Conservation (phyloP, 2,329 filamentous ascomycete species). For the Fusarium foetens region DNA sequence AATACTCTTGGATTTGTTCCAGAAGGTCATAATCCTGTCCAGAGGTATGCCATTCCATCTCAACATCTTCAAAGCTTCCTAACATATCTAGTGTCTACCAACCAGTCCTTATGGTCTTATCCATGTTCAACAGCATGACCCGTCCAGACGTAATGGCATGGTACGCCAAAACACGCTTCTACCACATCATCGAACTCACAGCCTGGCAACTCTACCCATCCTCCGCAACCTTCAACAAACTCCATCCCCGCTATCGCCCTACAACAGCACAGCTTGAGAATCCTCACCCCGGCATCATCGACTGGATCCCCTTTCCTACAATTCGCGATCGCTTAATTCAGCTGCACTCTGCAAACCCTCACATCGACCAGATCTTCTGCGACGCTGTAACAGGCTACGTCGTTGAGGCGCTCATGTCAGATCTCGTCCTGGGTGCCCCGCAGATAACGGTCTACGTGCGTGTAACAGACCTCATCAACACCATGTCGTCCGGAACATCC, state of each 20-base stretch:
- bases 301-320: conserved; percentile 46
- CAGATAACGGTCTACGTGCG: conserved; percentile 44
- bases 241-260: conserved; percentile 45
- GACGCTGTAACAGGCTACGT: conserved; percentile 49
- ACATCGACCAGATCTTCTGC: conserved; percentile 49
- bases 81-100: conserved; percentile 41
- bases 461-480: conserved; percentile 46
- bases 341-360: conserved; percentile 46
- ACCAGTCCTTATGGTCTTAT: conserved; percentile 45
- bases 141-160: conserved; percentile 50
- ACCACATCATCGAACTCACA: conserved; percentile 49
- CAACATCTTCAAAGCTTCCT: neutral
- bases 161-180: conserved; percentile 55
- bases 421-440: conserved; percentile 41
- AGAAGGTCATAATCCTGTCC: conserved; percentile 8
- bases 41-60: conserved; percentile 8
- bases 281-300: conserved; percentile 45
- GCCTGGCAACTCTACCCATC: conserved; percentile 49
- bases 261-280: conserved; percentile 42
- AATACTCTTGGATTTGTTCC: conserved; percentile 27
- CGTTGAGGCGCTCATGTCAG: conserved; percentile 46
- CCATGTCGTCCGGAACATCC: conserved; percentile 30
- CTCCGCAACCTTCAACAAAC: conserved; percentile 38
- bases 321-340: conserved; percentile 46
- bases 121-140: conserved; percentile 51